Evolutionary conservation across 1,139 yeast genomes (phyloP).

Genomic region (Spencermartinsiella ligniputridi): DNA sequence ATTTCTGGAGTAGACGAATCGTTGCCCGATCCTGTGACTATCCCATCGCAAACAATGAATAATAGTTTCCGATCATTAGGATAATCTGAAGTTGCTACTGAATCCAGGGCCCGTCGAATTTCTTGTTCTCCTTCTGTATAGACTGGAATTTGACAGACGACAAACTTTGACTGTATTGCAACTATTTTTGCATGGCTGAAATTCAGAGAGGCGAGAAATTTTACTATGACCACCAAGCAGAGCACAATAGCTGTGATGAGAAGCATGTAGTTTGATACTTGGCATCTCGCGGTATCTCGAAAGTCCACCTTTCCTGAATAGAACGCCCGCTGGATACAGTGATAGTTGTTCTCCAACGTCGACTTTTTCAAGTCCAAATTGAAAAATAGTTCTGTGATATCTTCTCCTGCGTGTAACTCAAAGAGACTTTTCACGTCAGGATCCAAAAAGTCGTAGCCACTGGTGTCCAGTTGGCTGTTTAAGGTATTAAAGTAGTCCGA

Average conservation of each 20-base stretch:
- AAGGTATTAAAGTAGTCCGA: conserved; percentile 29
- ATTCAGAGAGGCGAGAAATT: conserved; percentile 36
- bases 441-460: conserved; percentile 31
- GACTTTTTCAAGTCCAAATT: conserved; percentile 18
- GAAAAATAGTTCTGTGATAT: conserved; percentile 24
- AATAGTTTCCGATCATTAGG: conserved; percentile 36
- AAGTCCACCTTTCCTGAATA: conserved; percentile 35
- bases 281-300: conserved; percentile 31
- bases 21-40: conserved; percentile 37
- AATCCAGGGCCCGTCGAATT: conserved; percentile 36
- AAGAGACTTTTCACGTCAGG: conserved; percentile 26
- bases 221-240: conserved; percentile 30
- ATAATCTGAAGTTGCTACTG: conserved; percentile 34
- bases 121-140: conserved; percentile 38
- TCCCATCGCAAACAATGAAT: conserved; percentile 36
- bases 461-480: conserved; percentile 16
- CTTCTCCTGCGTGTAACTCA: conserved; percentile 28
- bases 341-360: conserved; percentile 18
- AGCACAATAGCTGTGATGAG: conserved; percentile 33
- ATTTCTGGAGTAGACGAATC: conserved; percentile 37
- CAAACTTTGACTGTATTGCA: conserved; percentile 33
- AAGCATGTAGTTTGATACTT: conserved; percentile 36
- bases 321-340: conserved; percentile 33
- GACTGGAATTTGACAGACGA: conserved; percentile 38
- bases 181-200: conserved; percentile 31